These are phyloP conservation scores for Yamadazyma olivae DNA, from an alignment of 805 yeast species.

Conservation along the genomic window DNA sequence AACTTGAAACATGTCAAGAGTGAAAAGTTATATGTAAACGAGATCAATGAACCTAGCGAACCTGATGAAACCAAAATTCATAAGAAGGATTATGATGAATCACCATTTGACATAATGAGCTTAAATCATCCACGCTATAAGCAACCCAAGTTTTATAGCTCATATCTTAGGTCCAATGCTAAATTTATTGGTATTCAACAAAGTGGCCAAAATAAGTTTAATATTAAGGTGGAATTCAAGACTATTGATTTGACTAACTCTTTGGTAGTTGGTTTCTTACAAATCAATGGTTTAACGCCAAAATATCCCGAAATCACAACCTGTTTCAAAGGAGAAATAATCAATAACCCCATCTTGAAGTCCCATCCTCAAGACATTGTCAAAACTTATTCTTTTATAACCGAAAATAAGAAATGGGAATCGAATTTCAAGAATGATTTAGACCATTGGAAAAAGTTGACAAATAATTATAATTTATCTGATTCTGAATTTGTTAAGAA, in stretches of 20 bases:
- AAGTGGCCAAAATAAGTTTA: constrained; percentile 61
- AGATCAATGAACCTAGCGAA: no score
- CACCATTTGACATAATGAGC: constrained; percentile 7
- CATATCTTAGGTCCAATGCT: constrained; percentile 59
- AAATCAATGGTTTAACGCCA: constrained; percentile 63
- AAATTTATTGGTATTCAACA: constrained; percentile 67
- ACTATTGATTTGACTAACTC: constrained; percentile 61
- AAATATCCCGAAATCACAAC: constrained; percentile 64
- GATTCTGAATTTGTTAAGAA: constrained; percentile 26
- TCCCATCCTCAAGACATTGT: constrained; percentile 14
- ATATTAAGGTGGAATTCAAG: constrained; percentile 66
- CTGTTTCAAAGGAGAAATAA: constrained; percentile 68
- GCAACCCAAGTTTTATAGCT: constrained; percentile 32
- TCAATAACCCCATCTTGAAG: constrained; percentile 43
- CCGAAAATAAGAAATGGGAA: constrained; percentile 60
- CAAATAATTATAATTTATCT: constrained; percentile 48
- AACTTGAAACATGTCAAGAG: no score
- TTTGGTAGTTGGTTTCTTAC: constrained; percentile 54
- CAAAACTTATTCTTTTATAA: constrained; percentile 47
- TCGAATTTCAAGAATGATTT: constrained; percentile 36
- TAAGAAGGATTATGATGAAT: not conserved
- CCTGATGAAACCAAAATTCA: constrained; percentile 4
- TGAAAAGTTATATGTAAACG: no score
- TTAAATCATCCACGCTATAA: constrained; percentile 6
- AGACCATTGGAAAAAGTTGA: constrained; percentile 52